These are phyloP conservation scores for Botrytis squamosa DNA, from an alignment of 2,329 filamentous ascomycete genomes.

Conservation along the genomic window DNA sequence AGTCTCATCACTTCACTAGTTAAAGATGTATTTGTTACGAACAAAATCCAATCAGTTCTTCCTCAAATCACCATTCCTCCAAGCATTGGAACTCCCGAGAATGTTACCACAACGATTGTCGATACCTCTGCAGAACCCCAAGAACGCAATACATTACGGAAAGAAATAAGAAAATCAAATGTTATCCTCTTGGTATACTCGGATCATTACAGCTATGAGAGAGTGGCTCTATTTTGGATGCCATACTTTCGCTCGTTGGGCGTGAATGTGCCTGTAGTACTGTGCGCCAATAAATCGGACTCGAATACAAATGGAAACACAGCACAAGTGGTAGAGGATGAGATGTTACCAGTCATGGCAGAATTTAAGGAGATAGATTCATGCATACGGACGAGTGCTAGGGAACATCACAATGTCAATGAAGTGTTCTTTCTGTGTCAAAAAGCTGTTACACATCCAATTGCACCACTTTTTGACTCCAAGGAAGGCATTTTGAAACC, in stretches of 20 bases:
- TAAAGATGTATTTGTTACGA: slow-evolving; percentile 93
- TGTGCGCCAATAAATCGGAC: slow-evolving; percentile 98
- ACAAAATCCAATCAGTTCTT: slow-evolving; percentile 91
- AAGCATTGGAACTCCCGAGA: slow-evolving; percentile 88
- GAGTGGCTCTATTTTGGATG: slow-evolving; percentile 97
- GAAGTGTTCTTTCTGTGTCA: slow-evolving; percentile 97
- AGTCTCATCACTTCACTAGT: slow-evolving; percentile 93
- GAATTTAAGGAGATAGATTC: slow-evolving; percentile 99
- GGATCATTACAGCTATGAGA: slow-evolving; percentile 98
- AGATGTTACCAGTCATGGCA: slow-evolving; percentile 97
- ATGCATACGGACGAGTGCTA: slow-evolving; percentile 90
- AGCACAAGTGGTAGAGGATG: slow-evolving; percentile 86
- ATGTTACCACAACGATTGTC: slow-evolving; percentile 95
- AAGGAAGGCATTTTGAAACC: slow-evolving; percentile 90
- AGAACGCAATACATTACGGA: slow-evolving; percentile 83
- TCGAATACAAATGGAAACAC: slow-evolving; percentile 71
- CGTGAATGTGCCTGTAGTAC: slow-evolving; percentile 96
- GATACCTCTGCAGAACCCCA: slow-evolving; percentile 95
- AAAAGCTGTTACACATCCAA: slow-evolving; percentile 95
- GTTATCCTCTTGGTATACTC: slow-evolving; percentile 96
- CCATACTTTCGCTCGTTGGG: slow-evolving; percentile 95
- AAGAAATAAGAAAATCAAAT: slow-evolving; percentile 94
- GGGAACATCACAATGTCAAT: slow-evolving; percentile 90
- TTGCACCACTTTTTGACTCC: slow-evolving; percentile 93
- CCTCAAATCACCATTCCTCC: slow-evolving; percentile 95